Base-by-base conservation (phyloP, 148 eudicot genomes). In the Fallopia convolvulus region DNA sequence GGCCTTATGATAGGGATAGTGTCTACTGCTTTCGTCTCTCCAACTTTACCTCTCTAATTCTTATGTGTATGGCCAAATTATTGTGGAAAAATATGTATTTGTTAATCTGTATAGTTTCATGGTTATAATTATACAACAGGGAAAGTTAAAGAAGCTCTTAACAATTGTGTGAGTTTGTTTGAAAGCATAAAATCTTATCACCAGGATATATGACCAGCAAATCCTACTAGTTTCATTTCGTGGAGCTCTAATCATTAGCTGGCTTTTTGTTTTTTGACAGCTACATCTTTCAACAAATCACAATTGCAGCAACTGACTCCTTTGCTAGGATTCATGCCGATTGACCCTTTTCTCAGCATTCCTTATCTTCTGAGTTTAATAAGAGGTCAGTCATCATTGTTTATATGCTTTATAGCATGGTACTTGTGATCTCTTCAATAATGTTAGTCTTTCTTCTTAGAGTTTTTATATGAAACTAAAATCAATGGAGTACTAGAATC, bases 241-340 rank as follows among this genome's bases (percentile, higher is more conserved):
- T 20, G 65, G 17, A 20, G 65, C 21, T 58, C 32, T 58, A 9
- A 58, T 58, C 30, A 21, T 23, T 61, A 14, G 20, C 72, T 36
- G 72, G 5, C n/a, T 68, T 15, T 14, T 26, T 80, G 74, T 80
- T 75, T 68, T 21, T 58, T 79, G 65, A 63, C 88, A 91, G 98
- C 93, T 72, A 89, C 98, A 75, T 85, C 88, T 78, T 87, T 89
- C 81, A 60, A 72, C 76, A 87, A 80, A 78, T 93, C 98, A 5
- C 83, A 74, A 66, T 65, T 89, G 76, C 90, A 81, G 81, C 79
- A 76, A 50, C 36, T 84, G 33, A 71, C 77, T 48, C 83, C 92
- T 76, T 39, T 89, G 74, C 42, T 85, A 60, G 81, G 81, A 76
- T 49, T 85, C 76, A 70, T 86, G 77, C 92, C 92, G 10, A 73